These are phyloP conservation scores for Vinca major DNA, from an alignment of 305 asterid genomes.

Conservation along the genomic window DNA sequence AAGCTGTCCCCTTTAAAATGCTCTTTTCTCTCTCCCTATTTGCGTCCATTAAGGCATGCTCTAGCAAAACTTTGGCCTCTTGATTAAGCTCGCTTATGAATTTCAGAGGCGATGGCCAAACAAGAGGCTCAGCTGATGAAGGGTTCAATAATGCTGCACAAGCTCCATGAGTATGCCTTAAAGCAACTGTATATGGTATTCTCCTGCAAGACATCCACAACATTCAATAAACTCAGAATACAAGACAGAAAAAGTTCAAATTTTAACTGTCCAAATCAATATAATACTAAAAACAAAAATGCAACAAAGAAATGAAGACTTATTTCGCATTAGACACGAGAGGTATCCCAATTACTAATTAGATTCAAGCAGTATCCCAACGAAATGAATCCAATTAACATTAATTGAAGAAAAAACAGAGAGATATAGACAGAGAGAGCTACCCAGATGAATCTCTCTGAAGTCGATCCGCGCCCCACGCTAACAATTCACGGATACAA, in stretches of 20 bases:
- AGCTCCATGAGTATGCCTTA: slow-evolving; percentile 60
- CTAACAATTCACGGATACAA: slow-evolving; percentile 70
- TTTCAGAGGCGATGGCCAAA: slow-evolving; percentile 92
- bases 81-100: slow-evolving; percentile 80
- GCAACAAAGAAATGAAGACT: too few relatives aligned
- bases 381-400: neutral
- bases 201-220: slow-evolving; percentile 41
- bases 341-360: too few relatives aligned
- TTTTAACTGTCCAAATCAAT: too few relatives aligned
- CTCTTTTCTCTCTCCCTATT: slow-evolving; percentile 71
- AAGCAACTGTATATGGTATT: slow-evolving; percentile 77
- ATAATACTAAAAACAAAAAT: neutral
- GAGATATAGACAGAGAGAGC: neutral
- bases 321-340: too few relatives aligned
- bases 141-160: slow-evolving; percentile 96
- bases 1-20: slow-evolving; percentile 56
- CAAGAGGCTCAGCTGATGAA: slow-evolving; percentile 87
- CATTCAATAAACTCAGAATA: neutral
- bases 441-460: slow-evolving; percentile 91
- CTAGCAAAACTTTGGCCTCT: slow-evolving; percentile 71
- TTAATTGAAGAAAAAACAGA: neutral
- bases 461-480: slow-evolving; percentile 87
- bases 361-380: neutral
- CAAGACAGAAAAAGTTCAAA: too few relatives aligned
- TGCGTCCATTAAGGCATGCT: slow-evolving; percentile 71